Base-by-base conservation (phyloP, 2,329 filamentous ascomycete species). In the Epichloe gansuensis region DNA sequence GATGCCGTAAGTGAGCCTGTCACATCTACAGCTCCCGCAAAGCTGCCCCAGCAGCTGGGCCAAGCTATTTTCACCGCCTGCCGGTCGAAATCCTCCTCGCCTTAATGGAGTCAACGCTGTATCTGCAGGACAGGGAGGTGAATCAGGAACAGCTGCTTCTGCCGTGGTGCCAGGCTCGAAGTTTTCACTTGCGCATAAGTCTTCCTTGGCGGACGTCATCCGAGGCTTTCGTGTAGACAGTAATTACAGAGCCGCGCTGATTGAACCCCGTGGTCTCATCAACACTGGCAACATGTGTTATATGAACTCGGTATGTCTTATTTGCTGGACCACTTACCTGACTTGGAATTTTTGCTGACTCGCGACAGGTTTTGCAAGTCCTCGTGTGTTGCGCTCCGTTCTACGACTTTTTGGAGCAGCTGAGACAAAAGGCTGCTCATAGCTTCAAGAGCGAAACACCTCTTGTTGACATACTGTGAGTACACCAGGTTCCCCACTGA, bases 261-360 rank as follows among this genome's bases (percentile, higher is more conserved):
- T 98, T 49, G 89, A 97, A 70, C 93, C 93, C 49, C 82, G 91
- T 59, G 93, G 93, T 48, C 78, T 98, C 63, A 87, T 95, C 60
- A 98, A 98, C 70, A 94, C 91, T 42, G 93, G 93, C 48, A 97
- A 98, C 66, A 94, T 97, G 88, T 98, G 93, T 71, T 98, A 98
- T 72, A 97, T 98, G 93, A 98, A 97, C 74, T 96, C 93, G 57
- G 91, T 95, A 77, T 72, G 88, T 73, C n/a, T 44, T 15, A n/a
- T 11, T 49, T 17, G 25, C 35, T 17, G 46, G 42, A 23, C 4
- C 13, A n/a, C 5, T 46, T 13, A 4, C 28, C 15, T 12, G 15
- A 15, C 47, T 8, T 37, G 17, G 31, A 37, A 15, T 6, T 9
- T 11, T 52, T 59, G 54, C 69, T 77, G 63, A 78, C 60, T 34